These are phyloP conservation scores for Coemansia sp. DNA, from an alignment of 192 early-diverging fungal genomes.

Conservation along the genomic window DNA sequence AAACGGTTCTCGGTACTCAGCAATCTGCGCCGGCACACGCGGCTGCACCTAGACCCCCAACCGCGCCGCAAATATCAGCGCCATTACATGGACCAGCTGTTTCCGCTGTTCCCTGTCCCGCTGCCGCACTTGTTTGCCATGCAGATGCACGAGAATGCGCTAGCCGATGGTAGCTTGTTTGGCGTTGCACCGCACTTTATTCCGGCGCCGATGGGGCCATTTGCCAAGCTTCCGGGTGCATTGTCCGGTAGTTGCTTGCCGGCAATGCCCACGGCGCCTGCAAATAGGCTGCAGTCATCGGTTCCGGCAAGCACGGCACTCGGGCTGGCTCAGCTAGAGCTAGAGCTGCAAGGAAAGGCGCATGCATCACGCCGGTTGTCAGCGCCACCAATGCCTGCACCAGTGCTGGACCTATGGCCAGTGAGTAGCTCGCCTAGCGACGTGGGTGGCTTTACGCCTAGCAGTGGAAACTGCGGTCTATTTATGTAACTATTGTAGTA, in stretches of 20 bases:
- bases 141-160: neutral
- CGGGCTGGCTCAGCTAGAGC: neutral
- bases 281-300: neutral
- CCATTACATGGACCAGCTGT: neutral
- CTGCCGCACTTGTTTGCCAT: slow-evolving; percentile 2
- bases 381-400: neutral
- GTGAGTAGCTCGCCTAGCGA: neutral
- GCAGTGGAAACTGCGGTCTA: neutral
- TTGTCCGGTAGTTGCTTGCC: neutral
- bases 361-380: neutral
- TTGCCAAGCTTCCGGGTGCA: neutral
- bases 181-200: neutral
- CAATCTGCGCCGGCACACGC: slow-evolving; percentile 70
- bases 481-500: neutral
- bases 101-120: neutral
- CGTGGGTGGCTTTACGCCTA: neutral
- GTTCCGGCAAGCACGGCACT: neutral
- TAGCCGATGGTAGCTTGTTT: neutral
- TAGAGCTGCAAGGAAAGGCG: neutral
- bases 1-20: slow-evolving; percentile 68
- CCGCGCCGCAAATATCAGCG: slow-evolving; percentile 4
- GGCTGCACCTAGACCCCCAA: slow-evolving; percentile 7
- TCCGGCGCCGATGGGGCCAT: neutral
- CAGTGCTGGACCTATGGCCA: neutral
- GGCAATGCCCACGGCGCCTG: neutral